phyloP scores from a whole-genome alignment of 2,329 filamentous ascomycete genomes.

The Pseudopithomyces maydicus region DNA sequence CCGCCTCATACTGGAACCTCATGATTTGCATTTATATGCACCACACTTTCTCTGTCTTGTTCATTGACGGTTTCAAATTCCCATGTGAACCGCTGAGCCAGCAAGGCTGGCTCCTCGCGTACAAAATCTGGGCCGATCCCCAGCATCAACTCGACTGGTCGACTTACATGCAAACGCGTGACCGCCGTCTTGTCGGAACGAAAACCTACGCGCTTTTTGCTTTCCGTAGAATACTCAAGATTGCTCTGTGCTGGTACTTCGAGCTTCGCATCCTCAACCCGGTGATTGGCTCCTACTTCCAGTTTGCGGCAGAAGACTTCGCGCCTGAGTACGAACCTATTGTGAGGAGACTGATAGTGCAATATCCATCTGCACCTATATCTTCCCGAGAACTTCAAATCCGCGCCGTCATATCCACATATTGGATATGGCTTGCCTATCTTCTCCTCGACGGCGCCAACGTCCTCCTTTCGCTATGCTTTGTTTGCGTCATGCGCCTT shows the following conservation, averaged over 20 bases:
- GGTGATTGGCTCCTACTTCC: neutral
- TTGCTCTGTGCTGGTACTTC: neutral
- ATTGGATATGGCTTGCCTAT: neutral
- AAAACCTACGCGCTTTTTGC: neutral
- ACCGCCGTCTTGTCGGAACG: neutral
- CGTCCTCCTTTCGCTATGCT: constrained; percentile 2
- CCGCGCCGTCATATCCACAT: neutral
- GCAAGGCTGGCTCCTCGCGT: neutral
- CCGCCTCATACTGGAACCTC: neutral
- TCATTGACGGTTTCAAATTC: neutral
- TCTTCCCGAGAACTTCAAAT: neutral
- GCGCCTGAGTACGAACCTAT: neutral
- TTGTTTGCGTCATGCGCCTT: constrained; percentile 4
- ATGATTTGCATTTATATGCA: neutral
- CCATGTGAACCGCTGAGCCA: neutral
- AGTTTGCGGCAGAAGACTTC: neutral
- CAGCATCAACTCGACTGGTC: neutral
- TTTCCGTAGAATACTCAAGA: neutral
- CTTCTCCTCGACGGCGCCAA: constrained; percentile 3
- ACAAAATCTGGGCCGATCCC: neutral
- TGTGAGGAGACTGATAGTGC: neutral
- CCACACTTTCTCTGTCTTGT: neutral
- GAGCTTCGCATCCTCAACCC: neutral
- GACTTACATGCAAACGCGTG: neutral
- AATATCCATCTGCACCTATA: neutral